Conservation (phyloP, 2,329 filamentous ascomycete genomes). For the Clarireedia hainanense region DNA sequence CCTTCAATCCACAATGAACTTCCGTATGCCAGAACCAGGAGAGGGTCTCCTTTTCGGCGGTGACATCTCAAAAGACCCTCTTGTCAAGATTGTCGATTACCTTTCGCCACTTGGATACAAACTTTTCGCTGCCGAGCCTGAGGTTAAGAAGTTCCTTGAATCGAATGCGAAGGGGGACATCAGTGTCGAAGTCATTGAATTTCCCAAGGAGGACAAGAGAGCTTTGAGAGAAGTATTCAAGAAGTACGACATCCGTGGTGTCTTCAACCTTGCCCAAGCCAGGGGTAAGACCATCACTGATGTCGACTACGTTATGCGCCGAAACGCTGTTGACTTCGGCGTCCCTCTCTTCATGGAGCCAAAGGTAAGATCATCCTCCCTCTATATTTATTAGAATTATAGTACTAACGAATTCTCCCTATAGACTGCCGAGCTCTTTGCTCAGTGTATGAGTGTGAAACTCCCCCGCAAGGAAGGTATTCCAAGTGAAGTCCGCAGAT, state of each 20-base stretch:
- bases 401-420: constrained; percentile 14
- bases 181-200: constrained; percentile 83
- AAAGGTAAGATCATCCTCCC: constrained; percentile 51
- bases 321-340: constrained; percentile 97
- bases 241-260: constrained; percentile 92
- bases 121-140: constrained; percentile 74
- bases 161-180: constrained; percentile 57
- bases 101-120: constrained; percentile 88
- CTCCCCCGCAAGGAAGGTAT: constrained; percentile 82
- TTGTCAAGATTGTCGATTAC: constrained; percentile 78
- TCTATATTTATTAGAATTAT: not conserved
- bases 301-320: constrained; percentile 96
- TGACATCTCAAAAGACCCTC: constrained; percentile 60
- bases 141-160: constrained; percentile 81
- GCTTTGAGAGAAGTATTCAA: constrained; percentile 90
- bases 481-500: constrained; percentile 82
- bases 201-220: constrained; percentile 93
- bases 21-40: constrained; percentile 88
- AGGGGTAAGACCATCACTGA: constrained; percentile 79
- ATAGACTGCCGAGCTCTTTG: constrained; percentile 90
- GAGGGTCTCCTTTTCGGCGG: constrained; percentile 94
- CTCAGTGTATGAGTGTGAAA: constrained; percentile 95
- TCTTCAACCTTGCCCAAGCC: constrained; percentile 86
- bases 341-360: constrained; percentile 98
- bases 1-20: constrained; percentile 97